phyloP scores from a whole-genome alignment of 352 stramenopile species.

The Pythium inflatum region DNA sequence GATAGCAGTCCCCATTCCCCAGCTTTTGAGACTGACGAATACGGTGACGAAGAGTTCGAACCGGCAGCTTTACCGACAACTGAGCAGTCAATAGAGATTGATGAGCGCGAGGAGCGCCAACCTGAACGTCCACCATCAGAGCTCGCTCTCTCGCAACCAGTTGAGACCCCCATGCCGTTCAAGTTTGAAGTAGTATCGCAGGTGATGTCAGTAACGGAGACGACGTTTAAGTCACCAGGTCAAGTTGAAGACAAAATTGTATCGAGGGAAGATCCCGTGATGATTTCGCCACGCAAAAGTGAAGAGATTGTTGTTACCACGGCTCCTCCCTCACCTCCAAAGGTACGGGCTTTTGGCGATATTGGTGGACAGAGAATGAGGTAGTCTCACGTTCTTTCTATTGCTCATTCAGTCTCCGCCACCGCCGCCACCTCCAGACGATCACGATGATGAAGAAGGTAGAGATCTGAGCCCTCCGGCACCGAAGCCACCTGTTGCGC shows the following conservation, averaged over 20 bases:
- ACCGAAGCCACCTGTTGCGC: not conserved
- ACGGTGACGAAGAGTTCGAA: slow-evolving; percentile 29
- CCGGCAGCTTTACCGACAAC: not conserved
- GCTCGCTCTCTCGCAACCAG: not conserved
- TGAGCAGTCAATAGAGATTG: not conserved
- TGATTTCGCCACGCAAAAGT: too few relatives aligned
- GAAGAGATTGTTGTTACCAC: not conserved
- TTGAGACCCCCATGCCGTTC: not conserved
- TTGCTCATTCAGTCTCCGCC: slow-evolving; percentile 19
- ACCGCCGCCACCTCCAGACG: slow-evolving; percentile 20
- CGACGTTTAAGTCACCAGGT: not conserved
- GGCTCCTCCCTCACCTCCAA: not conserved
- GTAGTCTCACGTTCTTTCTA: too few relatives aligned
- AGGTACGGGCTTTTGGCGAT: not conserved
- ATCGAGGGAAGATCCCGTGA: too few relatives aligned
- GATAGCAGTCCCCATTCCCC: not conserved
- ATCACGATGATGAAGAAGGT: not conserved
- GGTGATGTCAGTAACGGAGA: slow-evolving; percentile 12
- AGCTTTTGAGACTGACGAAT: slow-evolving; percentile 18
- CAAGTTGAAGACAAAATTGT: not conserved
- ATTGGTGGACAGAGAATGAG: not conserved
- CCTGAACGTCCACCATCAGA: not conserved
- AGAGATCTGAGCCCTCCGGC: not conserved
- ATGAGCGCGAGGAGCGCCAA: not conserved
- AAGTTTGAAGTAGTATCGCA: slow-evolving; percentile 17